Conservation (phyloP, 2,329 filamentous ascomycete species). For the Colletotrichum lini region DNA sequence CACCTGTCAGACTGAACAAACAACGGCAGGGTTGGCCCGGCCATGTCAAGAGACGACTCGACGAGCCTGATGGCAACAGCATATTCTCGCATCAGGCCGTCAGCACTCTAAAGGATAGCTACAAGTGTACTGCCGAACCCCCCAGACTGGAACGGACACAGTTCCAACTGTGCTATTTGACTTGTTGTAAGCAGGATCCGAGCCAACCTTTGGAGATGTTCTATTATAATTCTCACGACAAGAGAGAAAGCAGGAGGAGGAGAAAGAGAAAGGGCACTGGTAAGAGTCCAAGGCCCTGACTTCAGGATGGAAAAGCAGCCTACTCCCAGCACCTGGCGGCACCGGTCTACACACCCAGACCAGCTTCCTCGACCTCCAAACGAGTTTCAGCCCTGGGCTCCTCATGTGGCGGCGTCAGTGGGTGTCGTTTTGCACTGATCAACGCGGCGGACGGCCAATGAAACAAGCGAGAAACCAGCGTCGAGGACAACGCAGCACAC, state of each 20-base stretch:
- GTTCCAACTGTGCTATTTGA: conserved; percentile 3
- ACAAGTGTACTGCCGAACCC: not conserved
- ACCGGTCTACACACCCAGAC: not conserved
- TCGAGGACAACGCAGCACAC: conserved; percentile 31
- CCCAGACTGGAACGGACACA: not conserved
- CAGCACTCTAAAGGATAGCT: conserved; percentile 6
- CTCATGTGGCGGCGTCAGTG: conserved; percentile 23
- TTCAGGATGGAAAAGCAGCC: conserved; percentile 3
- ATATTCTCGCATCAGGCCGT: conserved; percentile 7
- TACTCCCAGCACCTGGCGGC: not conserved
- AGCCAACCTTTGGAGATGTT: not conserved
- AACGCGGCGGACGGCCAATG: conserved; percentile 24
- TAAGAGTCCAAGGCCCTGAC: conserved; percentile 19
- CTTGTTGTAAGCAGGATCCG: conserved; percentile 20
- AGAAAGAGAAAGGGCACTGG: not conserved
- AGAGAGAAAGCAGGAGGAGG: not conserved
- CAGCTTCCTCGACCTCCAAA: conserved; percentile 1
- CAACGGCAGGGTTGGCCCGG: not conserved
- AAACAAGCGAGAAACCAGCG: conserved; percentile 26
- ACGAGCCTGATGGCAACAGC: conserved; percentile 6
- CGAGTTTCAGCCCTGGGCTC: conserved; percentile 19
- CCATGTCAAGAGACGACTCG: not conserved
- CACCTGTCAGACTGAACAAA: not conserved
- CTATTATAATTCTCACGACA: not conserved
- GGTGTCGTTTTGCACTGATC: conserved; percentile 25